Conservation (phyloP, 2,329 filamentous ascomycete species). For the Didymella lethalis region DNA sequence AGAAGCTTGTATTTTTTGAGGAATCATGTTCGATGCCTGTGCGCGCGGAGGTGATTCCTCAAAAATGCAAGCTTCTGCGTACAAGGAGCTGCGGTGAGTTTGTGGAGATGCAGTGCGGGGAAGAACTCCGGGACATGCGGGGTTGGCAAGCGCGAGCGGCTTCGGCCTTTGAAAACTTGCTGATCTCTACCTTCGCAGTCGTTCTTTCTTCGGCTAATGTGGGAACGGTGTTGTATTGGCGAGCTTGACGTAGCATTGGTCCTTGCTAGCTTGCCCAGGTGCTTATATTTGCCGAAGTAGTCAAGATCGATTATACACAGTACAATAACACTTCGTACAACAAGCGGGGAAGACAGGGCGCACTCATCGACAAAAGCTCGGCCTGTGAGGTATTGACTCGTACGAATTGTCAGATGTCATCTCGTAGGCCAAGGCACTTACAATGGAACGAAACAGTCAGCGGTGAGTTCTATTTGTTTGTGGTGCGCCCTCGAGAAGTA, state of each 20-base stretch:
- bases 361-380: neutral
- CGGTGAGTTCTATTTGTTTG: too few species aligned
- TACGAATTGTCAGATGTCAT: neutral
- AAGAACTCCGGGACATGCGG: slow-evolving; percentile 1
- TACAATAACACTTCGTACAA: neutral
- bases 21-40: too few species aligned
- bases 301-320: neutral
- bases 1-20: too few species aligned
- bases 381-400: neutral
- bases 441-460: neutral
- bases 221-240: neutral
- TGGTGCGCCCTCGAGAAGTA: too few species aligned
- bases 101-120: slow-evolving; percentile 13
- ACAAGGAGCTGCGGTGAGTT: neutral
- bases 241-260: slow-evolving; percentile 1
- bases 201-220: neutral
- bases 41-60: too few species aligned
- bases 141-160: slow-evolving; percentile 9
- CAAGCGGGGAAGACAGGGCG: neutral
- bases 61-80: too few species aligned
- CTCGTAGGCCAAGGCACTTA: neutral
- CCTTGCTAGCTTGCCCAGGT: neutral
- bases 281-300: neutral
- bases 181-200: slow-evolving; percentile 2
- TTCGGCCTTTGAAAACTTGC: neutral